Conservation (phyloP, 768 basidiomycete species). For the Kwoniella sp. region DNA sequence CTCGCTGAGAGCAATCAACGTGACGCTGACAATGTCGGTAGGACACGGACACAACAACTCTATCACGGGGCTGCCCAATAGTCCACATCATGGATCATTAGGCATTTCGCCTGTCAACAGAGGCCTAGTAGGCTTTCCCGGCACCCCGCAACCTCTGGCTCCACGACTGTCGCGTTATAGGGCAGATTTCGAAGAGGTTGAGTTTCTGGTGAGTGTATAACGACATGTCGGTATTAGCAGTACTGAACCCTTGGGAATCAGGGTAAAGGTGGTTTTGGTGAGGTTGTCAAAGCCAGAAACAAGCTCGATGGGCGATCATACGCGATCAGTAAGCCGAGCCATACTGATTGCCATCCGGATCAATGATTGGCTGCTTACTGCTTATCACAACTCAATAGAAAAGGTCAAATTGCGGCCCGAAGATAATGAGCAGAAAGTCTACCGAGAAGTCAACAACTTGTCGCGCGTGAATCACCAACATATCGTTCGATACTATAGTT, state of each 20-base stretch:
- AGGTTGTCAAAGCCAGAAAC: constrained; percentile 91
- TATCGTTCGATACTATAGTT: constrained; percentile 79
- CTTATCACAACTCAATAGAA: constrained; percentile 54
- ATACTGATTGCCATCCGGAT: background rate
- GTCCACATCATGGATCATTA: constrained; percentile 15
- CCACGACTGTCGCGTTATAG: constrained; percentile 78
- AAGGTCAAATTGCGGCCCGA: constrained; percentile 77
- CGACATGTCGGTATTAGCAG: background rate
- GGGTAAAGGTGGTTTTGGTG: constrained; percentile 87
- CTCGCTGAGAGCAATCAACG: background rate
- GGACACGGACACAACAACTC: constrained; percentile 9
- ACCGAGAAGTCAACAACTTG: constrained; percentile 86
- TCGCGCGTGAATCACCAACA: constrained; percentile 82
- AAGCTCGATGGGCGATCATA: constrained; percentile 71
- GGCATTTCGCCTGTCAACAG: constrained; percentile 34
- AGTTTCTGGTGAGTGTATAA: constrained; percentile 64
- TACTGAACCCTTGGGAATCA: constrained; percentile 45
- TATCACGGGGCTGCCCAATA: background rate
- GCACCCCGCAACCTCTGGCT: constrained; percentile 20
- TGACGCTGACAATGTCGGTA: background rate
- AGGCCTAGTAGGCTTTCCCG: constrained; percentile 21
- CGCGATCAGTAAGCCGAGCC: constrained; percentile 51
- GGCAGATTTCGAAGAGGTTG: constrained; percentile 91
- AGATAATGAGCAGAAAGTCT: constrained; percentile 82
- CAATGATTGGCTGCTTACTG: background rate